Base-by-base conservation (phyloP, 768 basidiomycete genomes). In the Cystobasidium tubakii region DNA sequence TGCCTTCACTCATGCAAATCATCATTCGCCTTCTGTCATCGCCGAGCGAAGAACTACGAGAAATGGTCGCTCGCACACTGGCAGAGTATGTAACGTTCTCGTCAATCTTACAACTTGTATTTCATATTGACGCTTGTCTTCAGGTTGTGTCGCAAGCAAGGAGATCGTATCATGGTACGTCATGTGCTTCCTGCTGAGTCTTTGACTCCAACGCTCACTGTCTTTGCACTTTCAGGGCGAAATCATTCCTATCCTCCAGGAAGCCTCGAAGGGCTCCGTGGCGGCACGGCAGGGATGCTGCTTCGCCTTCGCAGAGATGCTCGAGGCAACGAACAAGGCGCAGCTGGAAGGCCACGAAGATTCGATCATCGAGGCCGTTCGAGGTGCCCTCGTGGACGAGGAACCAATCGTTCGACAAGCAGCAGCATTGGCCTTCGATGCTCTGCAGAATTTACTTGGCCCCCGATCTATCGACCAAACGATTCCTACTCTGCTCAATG, bases 91-190 rank as follows among this genome's bases (percentile, higher is more conserved):
- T 66, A 12, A 17, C 29, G 3, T 31, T 1, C 15, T 25, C 15
- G 7, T 65, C 34, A 17, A 0, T 57, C 43, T 7, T 23, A 17
- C n/a, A 43, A 21, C 10, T 10, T 33, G 39, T 39, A 6, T 6
- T 19, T 34, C 12, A 29, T 39, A 27, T 63, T 46, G 29, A 62
- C 34, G 44, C 1, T 33, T 17, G 33, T 46, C 43, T 31, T 1
- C 76, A 94, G 91, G 95, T 90, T 97, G 0, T 96, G 91, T 80
- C 89, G 90, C 81, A 98, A 97, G 82, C 94, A 94, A 77, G 95
- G 96, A 19, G 96, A 98, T 81, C 87, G 88, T 72, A 88, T 95
- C 73, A 79, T 98, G 43, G 57, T 60, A 21, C 7, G 57, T 29
- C 21, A 9, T 42, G 42, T 42, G 7, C 9, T 7, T 17, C 7